phyloP scores from a whole-genome alignment of 805 yeast genomes.

The Komagataella populi region DNA sequence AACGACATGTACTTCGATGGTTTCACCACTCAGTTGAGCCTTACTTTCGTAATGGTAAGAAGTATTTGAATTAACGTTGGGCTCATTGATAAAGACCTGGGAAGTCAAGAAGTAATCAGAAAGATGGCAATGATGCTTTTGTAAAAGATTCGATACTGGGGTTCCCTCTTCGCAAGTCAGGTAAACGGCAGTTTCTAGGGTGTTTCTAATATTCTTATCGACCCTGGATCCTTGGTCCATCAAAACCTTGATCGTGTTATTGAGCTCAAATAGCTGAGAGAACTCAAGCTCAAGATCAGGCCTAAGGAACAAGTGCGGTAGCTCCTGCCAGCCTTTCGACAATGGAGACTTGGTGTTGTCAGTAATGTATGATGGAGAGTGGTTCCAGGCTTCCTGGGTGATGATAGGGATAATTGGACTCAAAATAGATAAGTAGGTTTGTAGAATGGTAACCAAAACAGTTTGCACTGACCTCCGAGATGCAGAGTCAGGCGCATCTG shows the following conservation, averaged over 20 bases:
- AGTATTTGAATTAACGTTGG: conserved; percentile 1
- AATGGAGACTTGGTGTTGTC: conserved; percentile 27
- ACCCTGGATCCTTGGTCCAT: conserved; percentile 44
- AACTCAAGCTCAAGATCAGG: conserved; percentile 28
- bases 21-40: conserved; percentile 16
- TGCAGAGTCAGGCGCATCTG: conserved; percentile 35
- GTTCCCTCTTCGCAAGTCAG: conserved; percentile 12
- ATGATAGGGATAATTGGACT: conserved; percentile 77
- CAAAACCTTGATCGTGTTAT: conserved; percentile 32
- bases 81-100: conserved; percentile 25
- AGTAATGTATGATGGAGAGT: conserved; percentile 23
- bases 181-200: conserved; percentile 42
- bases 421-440: conserved; percentile 49
- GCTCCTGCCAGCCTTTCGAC: conserved; percentile 26
- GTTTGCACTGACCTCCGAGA: conserved; percentile 50
- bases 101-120: conserved; percentile 56
- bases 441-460: conserved; percentile 46
- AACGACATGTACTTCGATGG: conserved; percentile 22
- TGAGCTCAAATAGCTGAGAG: conserved; percentile 22
- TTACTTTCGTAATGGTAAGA: conserved; percentile 14
- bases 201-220: conserved; percentile 36
- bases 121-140: conserved; percentile 26
- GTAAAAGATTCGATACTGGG: conserved; percentile 7
- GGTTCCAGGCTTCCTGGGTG: conserved; percentile 82
- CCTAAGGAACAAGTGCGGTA: conserved; percentile 22